Percentiles rank a stretch among this genome's conserved stretches.
phyloP scores from a whole-genome alignment of 2,329 filamentous ascomycete genomes.

The Thielaviopsis punctulata region DNA sequence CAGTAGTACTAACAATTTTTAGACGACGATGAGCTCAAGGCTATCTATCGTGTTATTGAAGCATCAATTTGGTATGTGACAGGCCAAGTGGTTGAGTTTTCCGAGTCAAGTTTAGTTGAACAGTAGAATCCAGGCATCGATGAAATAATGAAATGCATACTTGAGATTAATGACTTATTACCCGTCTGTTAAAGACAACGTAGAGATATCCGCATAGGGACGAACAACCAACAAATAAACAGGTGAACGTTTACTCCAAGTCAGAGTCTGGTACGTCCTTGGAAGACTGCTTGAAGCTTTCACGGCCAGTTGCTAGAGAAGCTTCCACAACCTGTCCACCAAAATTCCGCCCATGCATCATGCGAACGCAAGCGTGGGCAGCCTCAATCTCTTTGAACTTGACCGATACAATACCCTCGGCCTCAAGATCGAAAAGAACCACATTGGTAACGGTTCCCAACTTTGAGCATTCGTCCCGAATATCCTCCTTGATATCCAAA shows the following conservation, averaged over 20 bases:
- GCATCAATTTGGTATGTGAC: conserved; percentile 54
- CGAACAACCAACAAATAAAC: neutral
- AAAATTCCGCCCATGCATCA: conserved; percentile 70
- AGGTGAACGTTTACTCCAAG: conserved; percentile 1
- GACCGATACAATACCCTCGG: conserved; percentile 70
- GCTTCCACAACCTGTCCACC: conserved; percentile 56
- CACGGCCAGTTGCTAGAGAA: conserved; percentile 49
- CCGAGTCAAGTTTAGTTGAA: neutral
- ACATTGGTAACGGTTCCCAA: conserved; percentile 81
- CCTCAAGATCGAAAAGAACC: conserved; percentile 73
- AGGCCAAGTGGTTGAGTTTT: conserved; percentile 21
- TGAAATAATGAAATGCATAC: too few species aligned
- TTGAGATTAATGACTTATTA: too few species aligned
- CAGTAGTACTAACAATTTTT: neutral
- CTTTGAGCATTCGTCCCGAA: conserved; percentile 76
- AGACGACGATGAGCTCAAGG: conserved; percentile 48
- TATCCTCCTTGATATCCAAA: conserved; percentile 86
- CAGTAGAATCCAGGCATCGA: neutral
- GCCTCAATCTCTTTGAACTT: conserved; percentile 57
- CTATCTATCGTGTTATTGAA: conserved; percentile 51
- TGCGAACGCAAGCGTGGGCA: conserved; percentile 52
- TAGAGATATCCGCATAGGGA: neutral
- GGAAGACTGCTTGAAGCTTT: conserved; percentile 56
- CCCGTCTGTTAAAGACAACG: too few species aligned
- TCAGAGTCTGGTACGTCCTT: conserved; percentile 19